phyloP scores from a whole-genome alignment of 345 rosid species.

The Lagerstroemia speciosa region DNA sequence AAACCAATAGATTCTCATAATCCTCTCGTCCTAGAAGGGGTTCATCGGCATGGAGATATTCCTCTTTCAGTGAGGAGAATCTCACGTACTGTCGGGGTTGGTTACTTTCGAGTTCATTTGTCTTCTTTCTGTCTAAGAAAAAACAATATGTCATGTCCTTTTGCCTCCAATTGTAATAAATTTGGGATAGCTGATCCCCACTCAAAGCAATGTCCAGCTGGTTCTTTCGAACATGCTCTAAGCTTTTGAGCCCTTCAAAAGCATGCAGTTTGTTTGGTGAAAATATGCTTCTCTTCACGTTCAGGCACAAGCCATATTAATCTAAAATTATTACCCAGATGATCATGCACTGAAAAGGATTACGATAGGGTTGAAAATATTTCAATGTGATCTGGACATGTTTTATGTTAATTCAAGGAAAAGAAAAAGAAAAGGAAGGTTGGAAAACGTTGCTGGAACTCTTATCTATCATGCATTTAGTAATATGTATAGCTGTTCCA shows the following conservation, averaged over 20 bases:
- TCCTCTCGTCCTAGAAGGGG: too few species aligned
- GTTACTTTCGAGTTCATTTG: constrained; percentile 1
- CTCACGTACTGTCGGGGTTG: neutral
- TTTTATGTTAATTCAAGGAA: neutral
- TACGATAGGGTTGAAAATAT: neutral
- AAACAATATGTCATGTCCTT: neutral
- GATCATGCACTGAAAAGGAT: neutral
- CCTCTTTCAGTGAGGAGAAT: neutral
- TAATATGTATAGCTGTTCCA: neutral
- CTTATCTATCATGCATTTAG: neutral
- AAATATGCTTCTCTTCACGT: neutral
- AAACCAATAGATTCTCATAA: too few species aligned
- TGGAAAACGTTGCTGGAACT: neutral
- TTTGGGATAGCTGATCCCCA: neutral
- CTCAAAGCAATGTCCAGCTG: neutral
- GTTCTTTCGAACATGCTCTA: neutral
- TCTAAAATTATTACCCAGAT: neutral
- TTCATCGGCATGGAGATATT: neutral
- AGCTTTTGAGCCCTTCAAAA: neutral
- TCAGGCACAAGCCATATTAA: neutral
- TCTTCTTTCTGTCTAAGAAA: neutral
- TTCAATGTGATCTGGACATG: neutral
- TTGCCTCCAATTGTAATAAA: neutral
- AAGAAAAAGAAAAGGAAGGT: neutral
- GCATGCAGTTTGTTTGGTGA: neutral